phyloP scores from a whole-genome alignment of 768 basidiomycete genomes.

The Amanita pallidorosea region DNA sequence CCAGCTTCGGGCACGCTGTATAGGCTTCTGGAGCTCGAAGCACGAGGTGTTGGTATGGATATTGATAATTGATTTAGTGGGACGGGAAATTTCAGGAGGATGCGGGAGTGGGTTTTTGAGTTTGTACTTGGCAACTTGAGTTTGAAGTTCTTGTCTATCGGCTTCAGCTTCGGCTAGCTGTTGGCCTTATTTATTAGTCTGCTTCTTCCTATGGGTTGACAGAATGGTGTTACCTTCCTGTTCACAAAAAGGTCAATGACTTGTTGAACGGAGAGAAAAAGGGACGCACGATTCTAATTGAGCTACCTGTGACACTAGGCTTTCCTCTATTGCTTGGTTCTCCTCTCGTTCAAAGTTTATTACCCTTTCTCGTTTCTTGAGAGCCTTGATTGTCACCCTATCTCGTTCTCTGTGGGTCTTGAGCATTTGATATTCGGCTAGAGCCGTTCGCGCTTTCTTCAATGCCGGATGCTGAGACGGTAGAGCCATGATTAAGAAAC shows the following conservation, averaged over 20 bases:
- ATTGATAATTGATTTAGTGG: conserved; percentile 1
- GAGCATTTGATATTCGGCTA: conserved; percentile 28
- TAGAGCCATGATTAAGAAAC: not conserved
- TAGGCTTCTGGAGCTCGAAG: not conserved
- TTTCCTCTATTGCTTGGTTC: conserved; percentile 24
- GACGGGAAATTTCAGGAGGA: conserved; percentile 3
- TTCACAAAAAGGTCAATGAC: not conserved
- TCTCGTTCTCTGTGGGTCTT: conserved; percentile 22
- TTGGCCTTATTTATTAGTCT: conserved; percentile 2
- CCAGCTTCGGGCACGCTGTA: conserved; percentile 1
- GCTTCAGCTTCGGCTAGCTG: conserved; percentile 1
- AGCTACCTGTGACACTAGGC: conserved; percentile 19
- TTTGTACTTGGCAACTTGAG: conserved; percentile 1
- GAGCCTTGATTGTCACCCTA: conserved; percentile 17
- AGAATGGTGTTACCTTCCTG: conserved; percentile 5
- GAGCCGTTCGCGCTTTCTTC: conserved; percentile 23
- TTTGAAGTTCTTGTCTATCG: not conserved
- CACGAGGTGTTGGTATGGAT: not conserved
- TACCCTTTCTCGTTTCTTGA: conserved; percentile 17
- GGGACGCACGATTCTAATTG: conserved; percentile 21
- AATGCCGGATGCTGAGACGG: conserved; percentile 11
- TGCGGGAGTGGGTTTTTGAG: conserved; percentile 6
- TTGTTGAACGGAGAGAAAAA: not conserved
- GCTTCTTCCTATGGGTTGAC: not conserved
- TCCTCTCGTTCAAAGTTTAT: conserved; percentile 22